Evolutionary conservation across 2,329 filamentous ascomycete species (phyloP), one percentile per base, ranked within the genome.

Genomic region (Penicillium sp.): DNA sequence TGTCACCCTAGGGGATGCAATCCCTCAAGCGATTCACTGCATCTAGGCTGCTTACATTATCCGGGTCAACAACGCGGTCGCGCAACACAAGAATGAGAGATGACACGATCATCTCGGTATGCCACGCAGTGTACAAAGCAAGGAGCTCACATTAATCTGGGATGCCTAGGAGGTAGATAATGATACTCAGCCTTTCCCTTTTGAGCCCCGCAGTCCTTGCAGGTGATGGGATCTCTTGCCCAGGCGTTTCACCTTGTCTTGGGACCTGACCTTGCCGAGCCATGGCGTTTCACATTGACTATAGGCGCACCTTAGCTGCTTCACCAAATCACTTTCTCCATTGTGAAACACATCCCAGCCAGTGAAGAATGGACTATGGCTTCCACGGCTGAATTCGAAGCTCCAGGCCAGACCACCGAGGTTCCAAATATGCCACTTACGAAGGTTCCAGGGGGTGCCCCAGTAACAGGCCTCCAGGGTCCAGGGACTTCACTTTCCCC

Each of bases 331-430:
- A 4, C 6, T 18, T 4, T 23, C 14, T 12, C 14, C 8, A 42
- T 22, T 6, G 4, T 37, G 14, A 18, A 45, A 27, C n/a, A 37
- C 15, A 37, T 44, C 43, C 3, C 3, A 14, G 18, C 22, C 23
- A 9, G n/a, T 52, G 47, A 60, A 55, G 55, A 55, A 60, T 60
- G 58, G 48, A 18, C 11, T 44, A 58, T 58, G 50, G 35, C 26
- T 45, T 31, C 54, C 22, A 14, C 41, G 48, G 29, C 51, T 18
- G 25, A 20, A 26, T 45, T 14, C 15, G 23, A n/a, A 7, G 1
- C 12, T 20, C 18, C 14, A 26, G 43, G 25, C 25, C n/a, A n/a
- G 25, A 3, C 22, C 14, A 15, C 8, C 11, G 20, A 23, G 22
- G n/a, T 26, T n/a, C 47, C 26, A 18, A 47, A 20, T 27, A 35